Evolutionary conservation across 352 stramenopile species (phyloP), one percentile per base, ranked within the genome.

Genomic region (Globisporangium yorkense): DNA sequence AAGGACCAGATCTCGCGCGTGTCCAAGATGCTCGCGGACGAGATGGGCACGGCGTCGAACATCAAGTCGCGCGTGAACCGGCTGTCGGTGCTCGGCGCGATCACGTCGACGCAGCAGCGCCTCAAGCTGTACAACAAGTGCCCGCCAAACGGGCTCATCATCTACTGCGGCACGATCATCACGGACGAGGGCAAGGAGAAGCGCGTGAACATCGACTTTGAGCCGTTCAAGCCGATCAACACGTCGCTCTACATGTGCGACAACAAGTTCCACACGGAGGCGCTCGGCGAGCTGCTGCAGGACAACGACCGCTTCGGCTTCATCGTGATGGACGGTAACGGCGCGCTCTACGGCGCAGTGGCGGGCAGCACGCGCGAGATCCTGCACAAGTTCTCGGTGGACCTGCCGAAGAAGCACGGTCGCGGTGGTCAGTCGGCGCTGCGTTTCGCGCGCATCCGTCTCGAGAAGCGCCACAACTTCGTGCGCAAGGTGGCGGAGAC

Each of bases 381-480:
- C 43, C 64, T 99, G 48, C 96, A 99, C 80, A 96, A 97, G 51
- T 98, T 98, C 68, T 89, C 74, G 27, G 97, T 99, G 45, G 97
- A 99, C 69, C 70, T 99, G 54, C 97, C 97, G 63, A 99, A 99
- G 84, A 99, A 99, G 79, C 97, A 99, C 80, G 95, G 95, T 20
- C 91, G 97, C 58, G 97, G 97, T 89, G 97, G 97, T 86, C 97
- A 99, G 77, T 99, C 97, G 0, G 97, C 97, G 51, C 77, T 99
- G 57, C 97, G 97, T 98, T 99, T 99, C 77, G 97, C 97, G 46
- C 97, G 97, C 82, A 87, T 99, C 53, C 96, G 97, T 78, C 75
- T 99, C 51, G 97, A 99, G 72, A 99, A 99, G 82, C 88, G 97
- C 52, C 97, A 99, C 79, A 99, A 99, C 73, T 99, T 99, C 74